These are phyloP conservation scores for Dipteronia sinensis DNA, from an alignment of 345 rosid species.

Conservation along the genomic window DNA sequence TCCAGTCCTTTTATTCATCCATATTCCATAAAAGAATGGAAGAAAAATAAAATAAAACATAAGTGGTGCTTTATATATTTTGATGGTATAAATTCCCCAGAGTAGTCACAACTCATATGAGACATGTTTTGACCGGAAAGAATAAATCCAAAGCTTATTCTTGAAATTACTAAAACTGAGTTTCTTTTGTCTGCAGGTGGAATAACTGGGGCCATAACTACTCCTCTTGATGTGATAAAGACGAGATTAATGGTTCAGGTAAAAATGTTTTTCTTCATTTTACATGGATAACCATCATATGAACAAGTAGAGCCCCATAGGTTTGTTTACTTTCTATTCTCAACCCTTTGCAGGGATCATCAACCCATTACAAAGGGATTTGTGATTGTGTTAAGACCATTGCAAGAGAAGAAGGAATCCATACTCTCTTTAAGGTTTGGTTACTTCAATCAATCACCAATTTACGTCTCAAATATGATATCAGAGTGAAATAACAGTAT, in stretches of 20 bases:
- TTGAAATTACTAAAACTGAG: neutral
- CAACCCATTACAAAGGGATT: constrained; percentile 69
- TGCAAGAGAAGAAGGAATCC: constrained; percentile 71
- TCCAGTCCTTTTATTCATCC: neutral
- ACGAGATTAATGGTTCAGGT: constrained; percentile 85
- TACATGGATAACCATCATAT: neutral
- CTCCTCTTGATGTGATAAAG: constrained; percentile 80
- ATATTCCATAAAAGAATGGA: neutral
- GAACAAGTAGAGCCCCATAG: neutral
- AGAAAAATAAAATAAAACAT: neutral
- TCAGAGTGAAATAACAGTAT: neutral
- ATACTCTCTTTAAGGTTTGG: constrained; percentile 67
- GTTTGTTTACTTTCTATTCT: neutral
- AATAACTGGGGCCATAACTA: constrained; percentile 70
- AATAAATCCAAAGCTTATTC: neutral
- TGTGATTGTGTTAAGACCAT: constrained; percentile 59
- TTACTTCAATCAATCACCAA: neutral
- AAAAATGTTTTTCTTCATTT: neutral
- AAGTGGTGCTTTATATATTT: neutral
- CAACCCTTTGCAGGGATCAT: constrained; percentile 49
- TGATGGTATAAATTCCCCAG: neutral
- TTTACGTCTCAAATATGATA: neutral
- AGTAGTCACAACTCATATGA: neutral
- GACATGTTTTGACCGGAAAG: neutral
- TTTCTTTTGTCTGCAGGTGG: constrained; percentile 45